Conservation (phyloP, 768 basidiomycete species). For the Porpolomopsis calyptriformis region DNA sequence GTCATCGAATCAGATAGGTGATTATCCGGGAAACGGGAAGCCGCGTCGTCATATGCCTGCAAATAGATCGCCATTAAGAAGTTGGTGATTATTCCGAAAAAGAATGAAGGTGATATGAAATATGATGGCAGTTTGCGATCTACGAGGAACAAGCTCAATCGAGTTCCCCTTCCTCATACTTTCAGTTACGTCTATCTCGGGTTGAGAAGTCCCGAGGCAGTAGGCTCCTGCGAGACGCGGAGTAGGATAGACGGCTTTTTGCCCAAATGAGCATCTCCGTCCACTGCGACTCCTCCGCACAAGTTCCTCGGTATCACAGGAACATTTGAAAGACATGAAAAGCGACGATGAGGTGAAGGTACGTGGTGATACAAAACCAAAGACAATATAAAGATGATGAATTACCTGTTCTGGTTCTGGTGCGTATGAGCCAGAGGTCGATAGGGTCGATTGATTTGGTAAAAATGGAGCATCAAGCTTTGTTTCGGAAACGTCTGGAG, state of each 20-base stretch:
- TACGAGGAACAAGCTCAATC: not conserved
- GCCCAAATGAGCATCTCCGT: too few species aligned
- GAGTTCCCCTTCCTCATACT: not conserved
- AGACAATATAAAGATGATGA: not conserved
- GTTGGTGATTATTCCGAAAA: not conserved
- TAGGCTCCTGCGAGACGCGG: not conserved
- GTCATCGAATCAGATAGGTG: not conserved
- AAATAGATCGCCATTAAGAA: slow-evolving; percentile 3
- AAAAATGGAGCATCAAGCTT: not conserved
- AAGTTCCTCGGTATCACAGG: not conserved
- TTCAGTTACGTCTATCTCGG: not conserved
- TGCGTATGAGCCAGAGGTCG: not conserved
- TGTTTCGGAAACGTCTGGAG: not conserved
- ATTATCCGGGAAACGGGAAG: not conserved
- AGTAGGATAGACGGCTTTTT: not conserved
- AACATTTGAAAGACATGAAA: not conserved
- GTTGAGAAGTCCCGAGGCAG: not conserved
- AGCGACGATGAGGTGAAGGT: not conserved
- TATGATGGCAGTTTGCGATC: not conserved
- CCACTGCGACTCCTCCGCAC: not conserved
- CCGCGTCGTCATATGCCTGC: not conserved
- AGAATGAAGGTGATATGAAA: not conserved
- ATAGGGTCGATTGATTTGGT: not conserved
- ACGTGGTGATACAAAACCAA: not conserved
- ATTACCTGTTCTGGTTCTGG: not conserved